phyloP scores from a whole-genome alignment of 768 basidiomycete species.

The Crassisporium funariophilum region DNA sequence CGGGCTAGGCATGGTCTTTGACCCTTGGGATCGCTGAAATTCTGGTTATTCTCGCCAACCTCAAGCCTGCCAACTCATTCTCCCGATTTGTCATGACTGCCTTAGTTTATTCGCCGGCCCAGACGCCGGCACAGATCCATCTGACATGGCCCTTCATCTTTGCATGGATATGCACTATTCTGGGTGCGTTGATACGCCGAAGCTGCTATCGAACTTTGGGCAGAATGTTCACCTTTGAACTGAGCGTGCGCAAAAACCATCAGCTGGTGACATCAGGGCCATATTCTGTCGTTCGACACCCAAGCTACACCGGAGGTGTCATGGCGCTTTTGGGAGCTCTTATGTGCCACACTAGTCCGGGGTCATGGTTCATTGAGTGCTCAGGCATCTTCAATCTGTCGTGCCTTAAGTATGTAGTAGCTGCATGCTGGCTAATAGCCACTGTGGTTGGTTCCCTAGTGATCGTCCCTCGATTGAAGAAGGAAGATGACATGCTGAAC shows the following conservation, averaged over 20 bases:
- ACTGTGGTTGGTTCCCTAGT: slow-evolving; percentile 2
- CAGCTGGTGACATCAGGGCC: slow-evolving; percentile 26
- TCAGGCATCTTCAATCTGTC: slow-evolving; percentile 11
- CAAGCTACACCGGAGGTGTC: slow-evolving; percentile 26
- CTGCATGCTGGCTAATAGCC: slow-evolving; percentile 14
- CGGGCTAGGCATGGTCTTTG: slow-evolving; percentile 24
- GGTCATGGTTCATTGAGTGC: slow-evolving; percentile 29
- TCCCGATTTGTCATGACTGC: slow-evolving; percentile 2
- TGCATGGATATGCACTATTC: slow-evolving; percentile 10
- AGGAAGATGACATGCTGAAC: slow-evolving; percentile 35
- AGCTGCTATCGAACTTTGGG: slow-evolving; percentile 13
- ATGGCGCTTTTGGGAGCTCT: slow-evolving; percentile 30
- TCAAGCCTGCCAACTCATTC: slow-evolving; percentile 8
- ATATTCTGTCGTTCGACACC: slow-evolving; percentile 32
- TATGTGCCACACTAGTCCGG: slow-evolving; percentile 31
- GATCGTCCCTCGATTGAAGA: slow-evolving; percentile 20
- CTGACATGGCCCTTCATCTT: slow-evolving; percentile 7
- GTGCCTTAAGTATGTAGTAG: slow-evolving; percentile 11
- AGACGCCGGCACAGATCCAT: slow-evolving; percentile 1
- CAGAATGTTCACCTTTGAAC: slow-evolving; percentile 27
- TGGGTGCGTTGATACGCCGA: slow-evolving; percentile 6
- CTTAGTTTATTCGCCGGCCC: slow-evolving; percentile 5
- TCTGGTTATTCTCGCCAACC: slow-evolving; percentile 15
- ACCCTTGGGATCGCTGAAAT: slow-evolving; percentile 19
- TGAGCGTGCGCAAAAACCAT: slow-evolving; percentile 34